A percentile compares a stretch with the other conserved stretches of the same genome.
Evolutionary conservation across 2,329 filamentous ascomycete species (phyloP).

Genomic region (Ophiostoma sp.): DNA sequence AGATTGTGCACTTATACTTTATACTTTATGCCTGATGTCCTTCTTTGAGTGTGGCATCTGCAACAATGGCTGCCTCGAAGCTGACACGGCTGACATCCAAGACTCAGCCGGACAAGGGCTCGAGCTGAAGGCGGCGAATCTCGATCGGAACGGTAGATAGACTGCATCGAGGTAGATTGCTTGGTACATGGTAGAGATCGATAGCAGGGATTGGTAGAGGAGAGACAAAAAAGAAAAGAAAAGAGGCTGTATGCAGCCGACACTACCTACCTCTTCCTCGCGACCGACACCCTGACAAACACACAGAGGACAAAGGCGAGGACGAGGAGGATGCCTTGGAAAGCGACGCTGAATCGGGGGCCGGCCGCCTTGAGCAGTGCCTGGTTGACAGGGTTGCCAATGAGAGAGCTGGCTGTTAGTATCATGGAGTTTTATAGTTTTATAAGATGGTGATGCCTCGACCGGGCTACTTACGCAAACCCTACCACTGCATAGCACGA

Average conservation of each 20-base stretch:
- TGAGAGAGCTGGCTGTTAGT: conserved; percentile 20
- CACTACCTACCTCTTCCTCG: not conserved
- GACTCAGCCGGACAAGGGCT: not conserved
- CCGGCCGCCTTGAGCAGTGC: conserved; percentile 27
- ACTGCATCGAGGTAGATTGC: not conserved
- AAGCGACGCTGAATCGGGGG: conserved; percentile 16
- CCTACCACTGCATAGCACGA: conserved; percentile 31
- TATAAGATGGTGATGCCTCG: no score
- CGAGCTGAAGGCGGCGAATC: not conserved
- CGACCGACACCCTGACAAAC: not conserved
- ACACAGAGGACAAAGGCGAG: not conserved
- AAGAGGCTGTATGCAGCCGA: no score
- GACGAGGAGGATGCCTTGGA: not conserved
- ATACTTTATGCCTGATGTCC: not conserved
- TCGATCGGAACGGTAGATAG: not conserved
- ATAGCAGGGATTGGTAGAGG: not conserved
- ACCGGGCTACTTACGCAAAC: conserved; percentile 25
- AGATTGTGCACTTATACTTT: not conserved
- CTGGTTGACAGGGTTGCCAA: conserved; percentile 29
- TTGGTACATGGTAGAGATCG: not conserved
- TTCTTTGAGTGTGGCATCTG: not conserved
- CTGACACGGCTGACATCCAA: not conserved
- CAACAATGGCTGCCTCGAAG: not conserved
- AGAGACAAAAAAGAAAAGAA: not conserved
- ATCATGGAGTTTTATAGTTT: not conserved